Conservation (phyloP, 2,329 filamentous ascomycete species). For the Alternaria solani region DNA sequence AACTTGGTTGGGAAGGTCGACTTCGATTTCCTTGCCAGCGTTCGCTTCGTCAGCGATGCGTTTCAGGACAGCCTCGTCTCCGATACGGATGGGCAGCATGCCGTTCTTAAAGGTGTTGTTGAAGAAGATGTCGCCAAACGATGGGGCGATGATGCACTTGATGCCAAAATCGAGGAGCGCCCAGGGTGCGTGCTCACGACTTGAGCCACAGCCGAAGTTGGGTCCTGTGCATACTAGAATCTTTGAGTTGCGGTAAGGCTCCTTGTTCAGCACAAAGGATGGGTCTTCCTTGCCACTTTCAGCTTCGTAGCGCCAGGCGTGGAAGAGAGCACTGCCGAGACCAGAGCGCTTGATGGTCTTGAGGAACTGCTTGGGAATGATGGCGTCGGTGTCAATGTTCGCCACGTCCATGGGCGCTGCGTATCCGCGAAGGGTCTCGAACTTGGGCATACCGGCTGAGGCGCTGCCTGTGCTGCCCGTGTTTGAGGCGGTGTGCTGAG, state of each 20-base stretch:
- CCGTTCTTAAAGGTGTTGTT: conserved; percentile 99
- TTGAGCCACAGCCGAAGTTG: conserved; percentile 95
- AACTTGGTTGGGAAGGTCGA: conserved; percentile 85
- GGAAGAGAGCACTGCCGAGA: conserved; percentile 86
- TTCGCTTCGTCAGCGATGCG: conserved; percentile 78
- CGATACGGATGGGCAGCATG: conserved; percentile 87
- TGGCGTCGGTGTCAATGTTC: conserved; percentile 98
- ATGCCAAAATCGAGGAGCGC: conserved; percentile 96
- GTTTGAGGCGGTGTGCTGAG: conserved; percentile 70
- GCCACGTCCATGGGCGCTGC: conserved; percentile 85
- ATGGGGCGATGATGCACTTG: conserved; percentile 89
- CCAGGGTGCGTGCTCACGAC: conserved; percentile 96
- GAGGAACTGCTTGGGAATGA: conserved; percentile 98
- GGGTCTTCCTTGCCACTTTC: conserved; percentile 75
- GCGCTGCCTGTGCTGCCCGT: conserved; percentile 56
- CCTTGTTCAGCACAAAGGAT: conserved; percentile 88
- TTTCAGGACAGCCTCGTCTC: conserved; percentile 70
- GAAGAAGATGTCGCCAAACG: conserved; percentile 93
- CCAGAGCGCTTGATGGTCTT: conserved; percentile 99
- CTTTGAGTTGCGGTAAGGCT: conserved; percentile 83
- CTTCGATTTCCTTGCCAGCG: conserved; percentile 83
- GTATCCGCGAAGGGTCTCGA: conserved; percentile 82
- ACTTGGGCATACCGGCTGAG: conserved; percentile 77
- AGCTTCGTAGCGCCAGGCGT: conserved; percentile 75
- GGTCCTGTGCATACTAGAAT: conserved; percentile 89